phyloP scores from a whole-genome alignment of 345 rosid genomes.

The Toxicodendron radicans region DNA sequence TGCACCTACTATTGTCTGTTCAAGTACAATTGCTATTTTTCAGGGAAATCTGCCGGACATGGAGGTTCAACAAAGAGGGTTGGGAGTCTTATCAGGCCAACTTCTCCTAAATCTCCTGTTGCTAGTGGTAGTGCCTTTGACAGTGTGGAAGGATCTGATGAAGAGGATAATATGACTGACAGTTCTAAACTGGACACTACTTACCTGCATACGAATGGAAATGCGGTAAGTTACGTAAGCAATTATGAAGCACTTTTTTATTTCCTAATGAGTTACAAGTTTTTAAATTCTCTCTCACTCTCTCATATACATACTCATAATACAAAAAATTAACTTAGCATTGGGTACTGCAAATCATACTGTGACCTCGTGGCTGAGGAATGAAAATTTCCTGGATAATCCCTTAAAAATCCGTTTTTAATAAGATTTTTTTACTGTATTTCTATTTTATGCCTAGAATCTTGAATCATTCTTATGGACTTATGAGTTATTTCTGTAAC shows the following conservation, averaged over 20 bases:
- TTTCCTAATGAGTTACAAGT: not conserved
- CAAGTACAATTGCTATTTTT: constrained; percentile 13
- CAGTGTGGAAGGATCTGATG: constrained; percentile 92
- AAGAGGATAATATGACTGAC: constrained; percentile 76
- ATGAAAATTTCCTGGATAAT: not conserved
- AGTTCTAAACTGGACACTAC: constrained; percentile 55
- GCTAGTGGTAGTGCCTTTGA: constrained; percentile 94
- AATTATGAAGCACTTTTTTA: not conserved
- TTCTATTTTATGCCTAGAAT: not conserved
- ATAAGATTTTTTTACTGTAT: not conserved
- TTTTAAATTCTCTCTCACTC: not conserved
- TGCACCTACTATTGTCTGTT: not conserved
- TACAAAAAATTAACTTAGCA: not conserved
- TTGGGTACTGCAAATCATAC: not conserved
- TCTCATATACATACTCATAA: not conserved
- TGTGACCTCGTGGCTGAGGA: not conserved
- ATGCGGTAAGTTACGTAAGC: constrained; percentile 59
- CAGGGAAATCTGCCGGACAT: constrained; percentile 66
- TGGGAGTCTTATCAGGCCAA: constrained; percentile 65
- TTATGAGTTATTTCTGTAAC: constrained; percentile 5
- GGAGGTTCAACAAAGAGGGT: constrained; percentile 53
- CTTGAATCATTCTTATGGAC: constrained; percentile 26
- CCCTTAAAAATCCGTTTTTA: not conserved
- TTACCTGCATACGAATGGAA: constrained; percentile 68
- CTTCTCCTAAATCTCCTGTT: constrained; percentile 93